Evolutionary conservation across 1,139 yeast genomes (phyloP).

Genomic region (Pichia sp.): DNA sequence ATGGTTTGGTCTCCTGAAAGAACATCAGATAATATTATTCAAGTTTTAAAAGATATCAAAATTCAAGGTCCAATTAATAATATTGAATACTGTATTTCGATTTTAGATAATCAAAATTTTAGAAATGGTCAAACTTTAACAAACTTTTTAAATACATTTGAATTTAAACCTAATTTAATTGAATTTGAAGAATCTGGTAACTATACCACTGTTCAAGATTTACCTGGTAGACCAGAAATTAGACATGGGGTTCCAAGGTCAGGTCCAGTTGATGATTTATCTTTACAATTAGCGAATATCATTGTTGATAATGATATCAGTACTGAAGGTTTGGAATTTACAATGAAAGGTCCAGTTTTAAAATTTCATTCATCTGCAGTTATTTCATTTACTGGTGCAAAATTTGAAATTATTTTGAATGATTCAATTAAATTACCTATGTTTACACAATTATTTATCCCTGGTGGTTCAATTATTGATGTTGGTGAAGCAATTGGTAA

Average conservation of each 20-base stretch:
- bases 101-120: slow-evolving; percentile 25
- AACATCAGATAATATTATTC: slow-evolving; percentile 26
- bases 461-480: slow-evolving; percentile 27
- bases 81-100: slow-evolving; percentile 30
- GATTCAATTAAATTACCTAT: slow-evolving; percentile 25
- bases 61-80: slow-evolving; percentile 34
- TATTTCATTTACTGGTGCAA: slow-evolving; percentile 29
- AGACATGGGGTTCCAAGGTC: slow-evolving; percentile 32
- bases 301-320: slow-evolving; percentile 29
- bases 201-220: slow-evolving; percentile 34
- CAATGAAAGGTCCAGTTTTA: slow-evolving; percentile 31
- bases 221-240: slow-evolving; percentile 29
- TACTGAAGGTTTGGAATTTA: slow-evolving; percentile 31
- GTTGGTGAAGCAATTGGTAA: slow-evolving; percentile 29
- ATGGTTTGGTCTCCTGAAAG: slow-evolving; percentile 34
- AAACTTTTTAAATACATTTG: slow-evolving; percentile 26
- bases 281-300: slow-evolving; percentile 33
- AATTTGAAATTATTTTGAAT: slow-evolving; percentile 26
- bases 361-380: slow-evolving; percentile 30
- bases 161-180: slow-evolving; percentile 28
- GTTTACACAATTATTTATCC: slow-evolving; percentile 29
- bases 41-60: slow-evolving; percentile 24
- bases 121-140: slow-evolving; percentile 30
- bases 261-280: slow-evolving; percentile 33
- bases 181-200: slow-evolving; percentile 32